Evolutionary conservation across 345 rosid species (phyloP), one percentile per base, ranked within the genome.

Genomic region (Rubroshorea leprosula): DNA sequence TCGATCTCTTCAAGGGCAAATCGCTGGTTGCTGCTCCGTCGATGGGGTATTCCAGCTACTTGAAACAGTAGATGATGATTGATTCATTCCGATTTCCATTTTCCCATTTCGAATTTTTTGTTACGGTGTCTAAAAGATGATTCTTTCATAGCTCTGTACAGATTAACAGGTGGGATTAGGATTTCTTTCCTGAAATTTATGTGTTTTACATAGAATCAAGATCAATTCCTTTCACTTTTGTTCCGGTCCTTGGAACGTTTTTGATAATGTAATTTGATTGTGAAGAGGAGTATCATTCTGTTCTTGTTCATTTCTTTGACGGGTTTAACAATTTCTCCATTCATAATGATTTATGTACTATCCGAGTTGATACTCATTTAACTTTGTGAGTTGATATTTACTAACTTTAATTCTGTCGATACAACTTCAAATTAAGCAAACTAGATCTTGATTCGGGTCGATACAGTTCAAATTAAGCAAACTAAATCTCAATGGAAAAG

Each of bases 1-100:
- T 86, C 51, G 98, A 92, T 74, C 76, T 91, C 5, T 78, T 66
- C 64, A 67, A 73, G 49, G 61, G 46, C 45, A 70, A 43, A 18
- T 35, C 73, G 61, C 54, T 63, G 50, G 68, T 72, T 15, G 41
- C 41, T 10, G 41, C 76, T 41, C 57, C 77, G 0, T 61, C 80
- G 25, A 38, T 64, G 72, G 70, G 68, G 5, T 67, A 73, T 24
- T 74, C 80, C 4, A 76, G 72, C 49, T 74, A 72, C 49, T 66
- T 72, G 75, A n/a, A n/a, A n/a, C n/a, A n/a, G n/a, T n/a, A n/a
- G n/a, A n/a, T 74, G 67, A 80, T 55, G 21, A 58, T 73, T 73
- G 55, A n/a, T n/a, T n/a, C n/a, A n/a, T 35, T 35, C 41, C 41
- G 41, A 13, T 6, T 35, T 3, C 41, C 41, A 35, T 35, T 35